These are phyloP conservation scores for Pseudogymnoascus sp. DNA, from an alignment of 2,329 filamentous ascomycete genomes.

Conservation along the genomic window DNA sequence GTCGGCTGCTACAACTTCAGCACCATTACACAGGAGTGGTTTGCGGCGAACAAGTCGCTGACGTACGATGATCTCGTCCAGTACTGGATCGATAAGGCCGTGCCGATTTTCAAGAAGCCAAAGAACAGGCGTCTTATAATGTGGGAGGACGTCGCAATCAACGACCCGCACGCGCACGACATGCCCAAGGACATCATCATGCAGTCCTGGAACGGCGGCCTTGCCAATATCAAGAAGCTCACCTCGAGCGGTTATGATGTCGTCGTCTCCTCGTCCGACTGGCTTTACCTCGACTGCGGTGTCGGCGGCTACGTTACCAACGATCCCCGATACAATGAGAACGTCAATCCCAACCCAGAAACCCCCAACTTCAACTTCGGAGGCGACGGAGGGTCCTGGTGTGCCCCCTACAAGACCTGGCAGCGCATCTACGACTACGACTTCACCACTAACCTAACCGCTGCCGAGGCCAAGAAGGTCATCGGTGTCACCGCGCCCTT, in stretches of 20 bases:
- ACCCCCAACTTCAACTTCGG: conserved; percentile 40
- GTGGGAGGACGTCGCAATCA: conserved; percentile 75
- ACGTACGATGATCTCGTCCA: conserved; percentile 63
- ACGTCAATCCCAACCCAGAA: conserved; percentile 51
- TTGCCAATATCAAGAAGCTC: conserved; percentile 50
- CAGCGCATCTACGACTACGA: conserved; percentile 71
- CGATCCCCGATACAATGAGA: conserved; percentile 47
- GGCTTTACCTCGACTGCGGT: conserved; percentile 76
- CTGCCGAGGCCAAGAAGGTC: conserved; percentile 54
- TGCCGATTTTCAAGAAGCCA: conserved; percentile 54
- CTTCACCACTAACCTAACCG: conserved; percentile 55
- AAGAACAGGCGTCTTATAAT: conserved; percentile 51
- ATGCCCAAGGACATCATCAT: conserved; percentile 64
- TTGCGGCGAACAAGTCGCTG: conserved; percentile 64
- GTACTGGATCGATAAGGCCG: conserved; percentile 56
- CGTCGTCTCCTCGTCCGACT: conserved; percentile 66
- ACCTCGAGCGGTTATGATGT: conserved; percentile 58
- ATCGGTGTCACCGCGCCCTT: conserved; percentile 73
- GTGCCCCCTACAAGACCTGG: conserved; percentile 72
- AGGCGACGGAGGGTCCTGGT: conserved; percentile 73
- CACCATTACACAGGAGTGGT: conserved; percentile 40
- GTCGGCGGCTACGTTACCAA: conserved; percentile 64
- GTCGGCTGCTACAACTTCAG: conserved; percentile 50
- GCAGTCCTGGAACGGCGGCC: conserved; percentile 65
- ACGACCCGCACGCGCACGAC: conserved; percentile 43